Percentiles rank a stretch among this genome's conserved stretches.
Evolutionary conservation across 441 rosid species (phyloP).

Genomic region (Aquilaria agallochum): DNA sequence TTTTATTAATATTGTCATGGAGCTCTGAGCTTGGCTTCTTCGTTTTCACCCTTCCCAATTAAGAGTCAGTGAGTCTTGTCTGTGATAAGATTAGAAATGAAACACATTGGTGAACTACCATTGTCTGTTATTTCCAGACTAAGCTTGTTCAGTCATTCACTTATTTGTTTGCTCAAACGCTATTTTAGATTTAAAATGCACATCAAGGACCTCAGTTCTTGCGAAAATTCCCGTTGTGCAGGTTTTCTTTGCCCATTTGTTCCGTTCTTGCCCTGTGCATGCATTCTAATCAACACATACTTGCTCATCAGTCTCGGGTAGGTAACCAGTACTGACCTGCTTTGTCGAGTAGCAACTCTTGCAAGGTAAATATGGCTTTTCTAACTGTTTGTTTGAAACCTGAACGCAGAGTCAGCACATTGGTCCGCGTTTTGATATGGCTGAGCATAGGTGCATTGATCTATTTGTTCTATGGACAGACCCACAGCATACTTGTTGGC

Average conservation of each 20-base stretch:
- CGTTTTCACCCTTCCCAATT: too few relatives aligned
- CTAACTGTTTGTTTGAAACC: background rate
- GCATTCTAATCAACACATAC: constrained; percentile 70
- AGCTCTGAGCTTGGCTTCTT: too few relatives aligned
- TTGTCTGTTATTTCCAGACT: too few relatives aligned
- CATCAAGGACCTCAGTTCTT: too few relatives aligned
- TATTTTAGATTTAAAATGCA: too few relatives aligned
- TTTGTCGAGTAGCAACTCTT: background rate
- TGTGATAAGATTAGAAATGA: too few relatives aligned
- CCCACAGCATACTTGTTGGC: constrained; percentile 48
- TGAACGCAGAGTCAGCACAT: constrained; percentile 51
- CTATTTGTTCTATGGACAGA: constrained; percentile 54
- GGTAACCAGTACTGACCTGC: constrained; percentile 18
- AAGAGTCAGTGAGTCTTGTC: too few relatives aligned
- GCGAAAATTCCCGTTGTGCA: constrained; percentile 17
- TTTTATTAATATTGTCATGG: too few relatives aligned
- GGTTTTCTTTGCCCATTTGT: constrained; percentile 72
- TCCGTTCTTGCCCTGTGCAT: constrained; percentile 57
- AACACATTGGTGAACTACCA: too few relatives aligned
- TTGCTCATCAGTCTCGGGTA: constrained; percentile 67
- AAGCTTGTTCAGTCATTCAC: too few relatives aligned
- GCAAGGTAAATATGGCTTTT: background rate
- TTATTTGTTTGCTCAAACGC: too few relatives aligned
- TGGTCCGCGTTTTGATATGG: constrained; percentile 74
- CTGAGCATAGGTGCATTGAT: constrained; percentile 47